Conservation (phyloP, 73 alveolate genomes). For the Diophrys sp. region DNA sequence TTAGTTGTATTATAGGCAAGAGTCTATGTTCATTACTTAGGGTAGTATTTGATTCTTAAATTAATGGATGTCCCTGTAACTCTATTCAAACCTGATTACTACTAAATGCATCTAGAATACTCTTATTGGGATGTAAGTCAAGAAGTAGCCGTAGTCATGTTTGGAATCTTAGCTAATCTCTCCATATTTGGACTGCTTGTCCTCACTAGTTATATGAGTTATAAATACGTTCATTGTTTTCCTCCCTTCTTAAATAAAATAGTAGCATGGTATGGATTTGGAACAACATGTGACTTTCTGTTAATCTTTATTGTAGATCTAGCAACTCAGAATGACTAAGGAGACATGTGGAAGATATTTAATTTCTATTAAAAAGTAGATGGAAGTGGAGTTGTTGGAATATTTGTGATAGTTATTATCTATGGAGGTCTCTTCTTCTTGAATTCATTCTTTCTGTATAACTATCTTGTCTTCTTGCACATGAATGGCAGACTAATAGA, state of each 20-base stretch:
- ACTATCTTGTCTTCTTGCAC: slow-evolving; percentile 59
- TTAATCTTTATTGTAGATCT: slow-evolving; percentile 51
- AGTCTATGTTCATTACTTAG: slow-evolving; percentile 57
- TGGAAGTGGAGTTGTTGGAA: slow-evolving; percentile 56
- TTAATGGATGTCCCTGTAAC: slow-evolving; percentile 51
- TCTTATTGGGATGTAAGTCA: slow-evolving; percentile 49
- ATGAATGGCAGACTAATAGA: slow-evolving; percentile 69
- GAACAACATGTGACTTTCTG: slow-evolving; percentile 48
- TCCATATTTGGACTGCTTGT: slow-evolving; percentile 23
- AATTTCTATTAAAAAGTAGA: slow-evolving; percentile 37
- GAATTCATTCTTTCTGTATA: slow-evolving; percentile 51
- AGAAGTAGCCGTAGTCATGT: slow-evolving; percentile 42
- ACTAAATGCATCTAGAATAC: slow-evolving; percentile 41
- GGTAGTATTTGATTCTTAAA: slow-evolving; percentile 45
- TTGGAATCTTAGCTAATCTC: slow-evolving; percentile 40
- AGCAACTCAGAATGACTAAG: slow-evolving; percentile 40
- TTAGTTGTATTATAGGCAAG: slow-evolving; percentile 47
- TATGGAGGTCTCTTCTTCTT: slow-evolving; percentile 29
- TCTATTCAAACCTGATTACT: slow-evolving; percentile 15
- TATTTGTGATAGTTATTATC: slow-evolving; percentile 37
- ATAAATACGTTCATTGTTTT: slow-evolving; percentile 44
- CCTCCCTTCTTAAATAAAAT: slow-evolving; percentile 43
- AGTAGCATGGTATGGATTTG: slow-evolving; percentile 62
- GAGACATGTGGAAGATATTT: slow-evolving; percentile 54
- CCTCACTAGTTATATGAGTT: slow-evolving; percentile 29